Conservation (phyloP, 73 alveolate genomes). For the Tetrahymena thermophila region DNA sequence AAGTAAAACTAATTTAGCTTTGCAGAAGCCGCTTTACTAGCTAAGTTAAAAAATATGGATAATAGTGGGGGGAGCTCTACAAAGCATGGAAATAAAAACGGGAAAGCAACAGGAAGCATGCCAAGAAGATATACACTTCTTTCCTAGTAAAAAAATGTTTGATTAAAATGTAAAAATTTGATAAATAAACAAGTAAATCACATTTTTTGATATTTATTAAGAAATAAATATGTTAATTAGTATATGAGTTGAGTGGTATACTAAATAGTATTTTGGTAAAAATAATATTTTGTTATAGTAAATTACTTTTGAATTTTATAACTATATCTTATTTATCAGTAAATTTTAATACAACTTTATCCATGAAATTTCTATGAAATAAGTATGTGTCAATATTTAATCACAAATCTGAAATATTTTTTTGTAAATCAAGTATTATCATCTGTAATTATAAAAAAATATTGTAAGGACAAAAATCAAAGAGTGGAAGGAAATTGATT, state of each 20-base stretch:
- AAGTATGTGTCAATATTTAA: background rate
- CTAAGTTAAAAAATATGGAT: background rate
- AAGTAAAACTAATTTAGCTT: background rate
- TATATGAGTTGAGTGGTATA: too few relatives aligned
- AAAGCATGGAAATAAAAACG: background rate
- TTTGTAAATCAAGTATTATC: too few relatives aligned
- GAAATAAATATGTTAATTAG: too few relatives aligned
- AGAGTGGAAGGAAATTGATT: too few relatives aligned
- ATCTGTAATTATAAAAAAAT: too few relatives aligned
- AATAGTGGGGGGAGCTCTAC: background rate
- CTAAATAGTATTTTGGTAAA: background rate
- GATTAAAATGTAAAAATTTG: background rate
- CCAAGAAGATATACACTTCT: background rate
- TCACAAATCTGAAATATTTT: background rate
- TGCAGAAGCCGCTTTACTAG: background rate
- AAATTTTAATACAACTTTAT: too few relatives aligned
- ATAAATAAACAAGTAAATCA: too few relatives aligned
- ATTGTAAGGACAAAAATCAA: too few relatives aligned
- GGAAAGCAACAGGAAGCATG: background rate
- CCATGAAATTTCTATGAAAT: too few relatives aligned
- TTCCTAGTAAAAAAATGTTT: too few relatives aligned
- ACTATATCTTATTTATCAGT: background rate
- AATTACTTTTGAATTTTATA: background rate
- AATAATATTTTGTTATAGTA: background rate
- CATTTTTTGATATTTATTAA: too few relatives aligned